Conservation (phyloP, 139 green algal species). For the Edaphochlamys debaryana region DNA sequence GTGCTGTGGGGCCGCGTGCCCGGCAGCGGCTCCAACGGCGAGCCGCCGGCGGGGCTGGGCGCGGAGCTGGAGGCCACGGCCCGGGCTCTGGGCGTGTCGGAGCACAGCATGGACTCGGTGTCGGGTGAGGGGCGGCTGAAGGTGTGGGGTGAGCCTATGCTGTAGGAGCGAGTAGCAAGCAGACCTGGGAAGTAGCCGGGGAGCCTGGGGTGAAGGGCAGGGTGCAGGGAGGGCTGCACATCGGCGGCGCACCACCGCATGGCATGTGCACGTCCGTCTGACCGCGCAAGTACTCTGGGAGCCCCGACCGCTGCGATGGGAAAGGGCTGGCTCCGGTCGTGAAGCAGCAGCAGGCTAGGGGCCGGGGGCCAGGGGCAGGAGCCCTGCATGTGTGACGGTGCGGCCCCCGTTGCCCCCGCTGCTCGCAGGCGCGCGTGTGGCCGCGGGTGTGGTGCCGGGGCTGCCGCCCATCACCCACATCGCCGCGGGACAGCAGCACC, state of each 20-base stretch:
- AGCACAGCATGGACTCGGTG: slow-evolving; percentile 11
- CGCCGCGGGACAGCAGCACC: slow-evolving; percentile 65
- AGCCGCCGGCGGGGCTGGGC: not conserved
- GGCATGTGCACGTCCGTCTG: not conserved
- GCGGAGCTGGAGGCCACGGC: not conserved
- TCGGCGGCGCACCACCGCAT: not conserved
- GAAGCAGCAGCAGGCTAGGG: too few relatives aligned
- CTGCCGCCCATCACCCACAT: slow-evolving; percentile 68
- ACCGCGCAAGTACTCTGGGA: too few relatives aligned
- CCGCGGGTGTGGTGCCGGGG: slow-evolving; percentile 50
- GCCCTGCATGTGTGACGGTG: too few relatives aligned
- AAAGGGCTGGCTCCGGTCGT: too few relatives aligned
- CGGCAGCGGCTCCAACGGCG: not conserved
- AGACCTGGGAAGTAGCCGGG: too few relatives aligned
- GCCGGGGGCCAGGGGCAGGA: too few relatives aligned
- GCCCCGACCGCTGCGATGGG: too few relatives aligned
- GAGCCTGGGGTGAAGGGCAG: too few relatives aligned
- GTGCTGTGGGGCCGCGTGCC: slow-evolving; percentile 74
- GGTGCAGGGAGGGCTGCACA: not conserved
- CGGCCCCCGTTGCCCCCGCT: too few relatives aligned
- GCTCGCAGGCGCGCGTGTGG: slow-evolving; percentile 36
- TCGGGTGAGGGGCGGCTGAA: not conserved
- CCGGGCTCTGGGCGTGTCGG: not conserved
- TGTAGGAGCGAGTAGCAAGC: too few relatives aligned
- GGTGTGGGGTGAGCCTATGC: not conserved